Percentiles rank a stretch among this genome's conserved stretches.
Conservation (phyloP, 805 yeast genomes). For the Citeromyces matritensis region DNA sequence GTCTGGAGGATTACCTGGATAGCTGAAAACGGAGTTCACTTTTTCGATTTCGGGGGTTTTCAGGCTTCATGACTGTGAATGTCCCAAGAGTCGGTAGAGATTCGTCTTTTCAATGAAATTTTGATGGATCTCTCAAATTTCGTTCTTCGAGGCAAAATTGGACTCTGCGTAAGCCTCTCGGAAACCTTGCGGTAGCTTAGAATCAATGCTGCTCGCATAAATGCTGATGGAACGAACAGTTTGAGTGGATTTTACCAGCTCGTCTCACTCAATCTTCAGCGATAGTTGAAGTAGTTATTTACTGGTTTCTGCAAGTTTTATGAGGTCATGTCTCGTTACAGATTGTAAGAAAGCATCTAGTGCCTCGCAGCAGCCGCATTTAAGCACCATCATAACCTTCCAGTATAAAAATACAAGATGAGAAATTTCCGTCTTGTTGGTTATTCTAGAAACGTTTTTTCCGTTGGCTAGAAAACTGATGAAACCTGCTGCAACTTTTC, state of each 20-base stretch:
- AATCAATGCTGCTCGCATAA: constrained; percentile 68
- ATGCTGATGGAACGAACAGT: constrained; percentile 38
- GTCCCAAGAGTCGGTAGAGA: constrained; percentile 5
- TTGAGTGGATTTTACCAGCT: constrained; percentile 22
- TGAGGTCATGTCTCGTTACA: constrained; percentile 16
- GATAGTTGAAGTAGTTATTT: constrained; percentile 53
- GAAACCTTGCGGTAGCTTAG: constrained; percentile 50
- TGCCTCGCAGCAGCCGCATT: constrained; percentile 20
- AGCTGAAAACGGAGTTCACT: constrained; percentile 44
- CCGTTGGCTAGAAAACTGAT: constrained; percentile 49
- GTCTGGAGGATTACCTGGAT: constrained; percentile 53
- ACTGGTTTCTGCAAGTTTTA: constrained; percentile 52
- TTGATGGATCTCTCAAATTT: constrained; percentile 64
- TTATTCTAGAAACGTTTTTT: constrained; percentile 47
- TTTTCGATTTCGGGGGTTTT: constrained; percentile 31
- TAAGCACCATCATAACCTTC: constrained; percentile 65
- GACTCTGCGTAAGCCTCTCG: constrained; percentile 59
- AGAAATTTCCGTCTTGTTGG: constrained; percentile 62
- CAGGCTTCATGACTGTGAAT: constrained; percentile 27
- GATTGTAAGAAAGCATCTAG: constrained; percentile 24
- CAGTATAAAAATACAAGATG: constrained; percentile 56
- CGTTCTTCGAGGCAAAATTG: constrained; percentile 58
- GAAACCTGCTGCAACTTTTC: constrained; percentile 34
- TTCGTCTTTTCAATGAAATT: constrained; percentile 36
- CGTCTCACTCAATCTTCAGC: constrained; percentile 42